Evolutionary conservation across 345 rosid genomes (phyloP).

Genomic region (Gossypium thurberi): DNA sequence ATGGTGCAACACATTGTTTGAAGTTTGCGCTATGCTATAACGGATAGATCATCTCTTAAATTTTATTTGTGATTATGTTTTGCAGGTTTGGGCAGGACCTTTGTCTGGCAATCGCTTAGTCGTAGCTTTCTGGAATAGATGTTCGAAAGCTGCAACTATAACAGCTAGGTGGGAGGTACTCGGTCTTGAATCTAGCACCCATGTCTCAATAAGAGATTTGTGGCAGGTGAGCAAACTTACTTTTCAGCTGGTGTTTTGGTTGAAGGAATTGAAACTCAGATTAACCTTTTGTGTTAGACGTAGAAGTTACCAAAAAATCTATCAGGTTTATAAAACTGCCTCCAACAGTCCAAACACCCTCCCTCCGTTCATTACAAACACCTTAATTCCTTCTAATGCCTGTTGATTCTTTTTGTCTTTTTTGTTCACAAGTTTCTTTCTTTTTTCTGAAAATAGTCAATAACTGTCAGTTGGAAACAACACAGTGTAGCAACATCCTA

Average conservation of each 20-base stretch:
- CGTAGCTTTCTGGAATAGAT: slow-evolving; percentile 88
- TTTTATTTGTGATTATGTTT: not conserved
- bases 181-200: slow-evolving; percentile 66
- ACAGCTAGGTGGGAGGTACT: slow-evolving; percentile 63
- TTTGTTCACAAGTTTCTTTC: too few species aligned
- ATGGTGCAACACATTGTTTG: not conserved
- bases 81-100: slow-evolving; percentile 97
- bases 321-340: too few species aligned
- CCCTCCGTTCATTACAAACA: too few species aligned
- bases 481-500: not conserved
- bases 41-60: not conserved
- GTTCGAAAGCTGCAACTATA: slow-evolving; percentile 53
- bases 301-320: too few species aligned
- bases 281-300: too few species aligned
- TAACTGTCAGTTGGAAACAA: not conserved
- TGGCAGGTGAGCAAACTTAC: slow-evolving; percentile 61
- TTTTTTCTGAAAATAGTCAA: too few species aligned
- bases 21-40: not conserved
- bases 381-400: too few species aligned
- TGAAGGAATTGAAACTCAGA: too few species aligned
- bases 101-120: slow-evolving; percentile 62
- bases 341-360: too few species aligned
- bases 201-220: slow-evolving; percentile 67
- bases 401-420: too few species aligned
- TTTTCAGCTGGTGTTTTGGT: not conserved